Percentiles rank a stretch among this genome's conserved stretches.
Evolutionary conservation across 2,329 filamentous ascomycete genomes (phyloP).

Genomic region (Ophiostoma triangulosporum): DNA sequence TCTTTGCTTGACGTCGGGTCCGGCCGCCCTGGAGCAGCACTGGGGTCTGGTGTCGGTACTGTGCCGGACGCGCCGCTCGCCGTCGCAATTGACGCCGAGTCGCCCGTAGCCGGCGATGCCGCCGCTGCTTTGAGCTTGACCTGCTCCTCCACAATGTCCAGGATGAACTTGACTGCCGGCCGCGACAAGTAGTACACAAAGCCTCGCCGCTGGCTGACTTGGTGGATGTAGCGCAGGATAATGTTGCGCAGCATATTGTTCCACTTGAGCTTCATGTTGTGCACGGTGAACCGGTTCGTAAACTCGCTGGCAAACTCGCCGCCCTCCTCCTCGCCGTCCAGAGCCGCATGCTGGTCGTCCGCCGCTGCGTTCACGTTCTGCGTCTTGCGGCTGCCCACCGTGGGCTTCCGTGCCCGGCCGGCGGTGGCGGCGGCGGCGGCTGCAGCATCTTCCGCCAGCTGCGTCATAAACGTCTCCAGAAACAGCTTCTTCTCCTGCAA

Average conservation of each 20-base stretch:
- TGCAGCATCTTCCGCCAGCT: constrained; percentile 29
- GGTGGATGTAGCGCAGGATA: constrained; percentile 91
- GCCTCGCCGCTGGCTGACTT: constrained; percentile 87
- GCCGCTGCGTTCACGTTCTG: neutral
- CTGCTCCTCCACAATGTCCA: constrained; percentile 95
- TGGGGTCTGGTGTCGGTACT: constrained; percentile 19
- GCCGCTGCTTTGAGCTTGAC: constrained; percentile 47
- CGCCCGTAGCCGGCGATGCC: neutral
- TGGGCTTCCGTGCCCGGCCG: neutral
- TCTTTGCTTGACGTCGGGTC: constrained; percentile 48
- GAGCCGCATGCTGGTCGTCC: neutral
- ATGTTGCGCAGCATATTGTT: constrained; percentile 94
- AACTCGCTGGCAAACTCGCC: constrained; percentile 87
- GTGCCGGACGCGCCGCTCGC: constrained; percentile 12
- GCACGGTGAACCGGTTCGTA: constrained; percentile 94
- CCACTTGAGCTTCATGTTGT: constrained; percentile 97
- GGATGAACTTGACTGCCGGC: constrained; percentile 90
- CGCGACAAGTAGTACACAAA: constrained; percentile 97
- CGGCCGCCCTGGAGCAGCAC: constrained; percentile 17
- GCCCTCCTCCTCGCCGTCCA: constrained; percentile 35
- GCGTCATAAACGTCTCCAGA: constrained; percentile 42
- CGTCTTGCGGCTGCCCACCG: neutral
- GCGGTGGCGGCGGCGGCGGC: constrained; percentile 9
- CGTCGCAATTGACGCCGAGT: constrained; percentile 9
- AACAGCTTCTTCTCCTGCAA: constrained; percentile 45